Evolutionary conservation across 805 yeast genomes (phyloP).

Genomic region (Cyberlindnera subsufficiens): DNA sequence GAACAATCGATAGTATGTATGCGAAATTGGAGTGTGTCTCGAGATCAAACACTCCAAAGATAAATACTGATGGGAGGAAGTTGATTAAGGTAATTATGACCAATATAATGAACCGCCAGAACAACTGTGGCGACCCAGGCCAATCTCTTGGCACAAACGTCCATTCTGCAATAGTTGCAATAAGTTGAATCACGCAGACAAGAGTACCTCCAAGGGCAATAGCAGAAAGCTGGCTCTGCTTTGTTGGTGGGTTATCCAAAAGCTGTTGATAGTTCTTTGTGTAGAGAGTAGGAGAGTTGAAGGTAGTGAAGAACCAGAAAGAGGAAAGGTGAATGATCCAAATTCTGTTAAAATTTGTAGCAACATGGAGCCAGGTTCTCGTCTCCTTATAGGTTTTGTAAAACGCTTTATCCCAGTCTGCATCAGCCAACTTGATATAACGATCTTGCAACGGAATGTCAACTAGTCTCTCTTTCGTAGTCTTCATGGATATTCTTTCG

Average conservation of each 20-base stretch:
- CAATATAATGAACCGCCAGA: conserved; percentile 40
- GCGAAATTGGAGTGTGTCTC: conserved; percentile 32
- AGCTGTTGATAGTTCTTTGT: conserved; percentile 49
- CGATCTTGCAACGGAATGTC: conserved; percentile 48
- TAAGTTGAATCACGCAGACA: conserved; percentile 50
- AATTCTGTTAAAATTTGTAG: conserved; percentile 70
- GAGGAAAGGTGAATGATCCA: conserved; percentile 73
- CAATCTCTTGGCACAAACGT: conserved; percentile 64
- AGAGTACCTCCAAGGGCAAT: conserved; percentile 66
- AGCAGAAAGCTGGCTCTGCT: conserved; percentile 48
- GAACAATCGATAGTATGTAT: conserved; percentile 41
- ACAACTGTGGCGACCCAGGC: conserved; percentile 64
- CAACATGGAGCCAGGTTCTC: conserved; percentile 71
- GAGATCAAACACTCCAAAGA: conserved; percentile 37
- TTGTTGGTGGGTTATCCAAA: conserved; percentile 55
- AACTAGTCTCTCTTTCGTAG: conserved; percentile 41
- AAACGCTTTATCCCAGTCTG: conserved; percentile 63
- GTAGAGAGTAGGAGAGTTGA: conserved; percentile 66
- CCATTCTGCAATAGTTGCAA: conserved; percentile 54
- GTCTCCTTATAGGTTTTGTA: conserved; percentile 70
- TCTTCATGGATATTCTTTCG: conserved; percentile 44
- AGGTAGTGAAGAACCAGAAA: conserved; percentile 74
- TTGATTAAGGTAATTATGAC: conserved; percentile 39
- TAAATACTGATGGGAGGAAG: conserved; percentile 46
- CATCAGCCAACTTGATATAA: conserved; percentile 43